Percentiles rank a stretch among this genome's conserved stretches.
These are phyloP conservation scores for Cryphonectria parasitica DNA, from an alignment of 2,329 filamentous ascomycete genomes.

Conservation along the genomic window DNA sequence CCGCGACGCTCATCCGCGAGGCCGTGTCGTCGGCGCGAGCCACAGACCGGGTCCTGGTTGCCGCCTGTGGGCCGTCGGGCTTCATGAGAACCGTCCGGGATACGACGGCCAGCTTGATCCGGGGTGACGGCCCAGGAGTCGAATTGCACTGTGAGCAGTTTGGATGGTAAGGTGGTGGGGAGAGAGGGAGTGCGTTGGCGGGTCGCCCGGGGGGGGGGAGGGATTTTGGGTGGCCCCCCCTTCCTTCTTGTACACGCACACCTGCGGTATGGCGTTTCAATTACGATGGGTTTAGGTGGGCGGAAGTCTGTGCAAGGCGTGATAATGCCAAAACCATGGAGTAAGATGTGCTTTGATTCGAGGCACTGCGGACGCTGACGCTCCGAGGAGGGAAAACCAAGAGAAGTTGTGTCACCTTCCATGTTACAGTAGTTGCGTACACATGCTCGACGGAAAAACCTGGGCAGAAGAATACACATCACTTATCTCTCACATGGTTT, in stretches of 20 bases:
- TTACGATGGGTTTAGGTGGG: not conserved
- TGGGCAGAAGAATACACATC: not conserved
- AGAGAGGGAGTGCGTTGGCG: not conserved
- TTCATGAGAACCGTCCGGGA: conserved; percentile 51
- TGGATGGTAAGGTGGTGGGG: conserved; percentile 45
- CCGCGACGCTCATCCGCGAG: conserved; percentile 43
- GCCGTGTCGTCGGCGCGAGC: conserved; percentile 40
- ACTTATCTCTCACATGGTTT: not conserved
- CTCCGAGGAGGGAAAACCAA: not conserved
- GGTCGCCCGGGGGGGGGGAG: too few relatives aligned
- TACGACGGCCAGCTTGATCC: conserved; percentile 49
- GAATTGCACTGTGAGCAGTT: conserved; percentile 57
- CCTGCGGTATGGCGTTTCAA: not conserved
- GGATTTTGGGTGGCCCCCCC: too few relatives aligned
- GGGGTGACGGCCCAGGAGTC: conserved; percentile 49
- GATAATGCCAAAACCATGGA: not conserved
- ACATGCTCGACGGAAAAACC: not conserved
- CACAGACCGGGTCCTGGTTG: conserved; percentile 48
- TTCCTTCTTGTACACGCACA: not conserved
- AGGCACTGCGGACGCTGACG: not conserved
- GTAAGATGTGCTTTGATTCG: not conserved
- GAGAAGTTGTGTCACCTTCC: not conserved
- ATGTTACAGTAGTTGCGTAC: not conserved
- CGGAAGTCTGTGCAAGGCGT: not conserved
- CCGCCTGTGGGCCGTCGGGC: conserved; percentile 51